Evolutionary conservation across 2,329 filamentous ascomycete genomes (phyloP).

Genomic region (Diplodia intermedia): DNA sequence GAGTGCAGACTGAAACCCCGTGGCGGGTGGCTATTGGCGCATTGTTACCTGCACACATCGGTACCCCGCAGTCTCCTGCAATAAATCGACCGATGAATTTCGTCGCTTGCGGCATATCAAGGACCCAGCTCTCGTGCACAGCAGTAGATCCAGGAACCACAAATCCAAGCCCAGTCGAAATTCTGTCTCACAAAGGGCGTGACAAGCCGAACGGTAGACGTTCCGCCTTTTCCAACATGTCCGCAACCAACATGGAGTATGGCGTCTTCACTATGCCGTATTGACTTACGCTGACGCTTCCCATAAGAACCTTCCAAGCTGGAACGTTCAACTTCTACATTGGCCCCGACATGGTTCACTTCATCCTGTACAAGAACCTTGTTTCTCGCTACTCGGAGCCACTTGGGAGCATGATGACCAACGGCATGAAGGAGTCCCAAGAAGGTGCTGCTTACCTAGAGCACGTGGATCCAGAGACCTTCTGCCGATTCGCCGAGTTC

Average conservation of each 20-base stretch:
- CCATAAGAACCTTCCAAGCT: background rate
- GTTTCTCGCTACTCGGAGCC: constrained; percentile 14
- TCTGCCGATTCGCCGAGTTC: constrained; percentile 9
- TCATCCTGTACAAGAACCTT: constrained; percentile 7
- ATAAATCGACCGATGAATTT: background rate
- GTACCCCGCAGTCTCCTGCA: background rate
- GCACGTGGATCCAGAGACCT: background rate
- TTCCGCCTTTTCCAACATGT: background rate
- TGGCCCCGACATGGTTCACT: constrained; percentile 1
- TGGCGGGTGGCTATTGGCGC: background rate
- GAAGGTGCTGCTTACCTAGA: constrained; percentile 3
- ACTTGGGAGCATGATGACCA: constrained; percentile 10
- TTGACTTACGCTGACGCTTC: background rate
- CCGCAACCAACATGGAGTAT: background rate
- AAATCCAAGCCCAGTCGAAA: background rate
- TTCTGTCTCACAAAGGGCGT: rapidly evolving
- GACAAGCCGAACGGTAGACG: too few species aligned
- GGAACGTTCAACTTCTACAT: constrained; percentile 16
- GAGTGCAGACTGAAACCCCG: background rate
- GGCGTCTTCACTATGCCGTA: background rate
- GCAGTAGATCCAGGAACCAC: too few species aligned
- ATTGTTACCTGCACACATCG: background rate
- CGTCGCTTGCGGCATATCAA: background rate
- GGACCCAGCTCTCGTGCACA: too few species aligned
- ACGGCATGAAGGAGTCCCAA: constrained; percentile 15